phyloP scores from a whole-genome alignment of 805 yeast species.

The Pichia pseudocactophila region DNA sequence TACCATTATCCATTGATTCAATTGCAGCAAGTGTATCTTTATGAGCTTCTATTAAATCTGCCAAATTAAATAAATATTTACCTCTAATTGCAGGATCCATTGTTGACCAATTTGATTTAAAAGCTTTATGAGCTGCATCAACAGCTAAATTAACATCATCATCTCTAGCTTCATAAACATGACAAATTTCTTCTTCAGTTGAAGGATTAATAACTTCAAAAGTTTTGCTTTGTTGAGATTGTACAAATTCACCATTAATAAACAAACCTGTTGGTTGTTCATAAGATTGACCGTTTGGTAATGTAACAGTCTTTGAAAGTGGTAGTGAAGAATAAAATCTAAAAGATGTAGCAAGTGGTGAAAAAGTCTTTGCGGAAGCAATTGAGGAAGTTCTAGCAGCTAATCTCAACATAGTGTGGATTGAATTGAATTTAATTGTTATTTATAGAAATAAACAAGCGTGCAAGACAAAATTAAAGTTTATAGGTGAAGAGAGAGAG shows the following conservation, averaged over 20 bases:
- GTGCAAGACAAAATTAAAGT: too few relatives aligned
- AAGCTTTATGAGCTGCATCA: slow-evolving; percentile 73
- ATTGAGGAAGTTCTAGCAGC: slow-evolving; percentile 2
- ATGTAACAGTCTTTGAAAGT: slow-evolving; percentile 23
- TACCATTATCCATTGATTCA: slow-evolving; percentile 87
- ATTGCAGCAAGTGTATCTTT: slow-evolving; percentile 66
- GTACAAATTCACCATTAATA: slow-evolving; percentile 55
- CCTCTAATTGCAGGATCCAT: slow-evolving; percentile 64
- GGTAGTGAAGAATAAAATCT: slow-evolving; percentile 17
- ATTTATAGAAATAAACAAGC: too few relatives aligned
- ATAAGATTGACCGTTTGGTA: slow-evolving; percentile 28
- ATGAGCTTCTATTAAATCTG: slow-evolving; percentile 67
- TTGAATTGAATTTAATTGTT: background rate
- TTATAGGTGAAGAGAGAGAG: too few relatives aligned
- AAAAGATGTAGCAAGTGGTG: background rate
- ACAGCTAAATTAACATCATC: slow-evolving; percentile 84
- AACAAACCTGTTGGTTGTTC: slow-evolving; percentile 47
- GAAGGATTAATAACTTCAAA: slow-evolving; percentile 59
- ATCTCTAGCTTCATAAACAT: slow-evolving; percentile 63
- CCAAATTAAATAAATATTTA: slow-evolving; percentile 55
- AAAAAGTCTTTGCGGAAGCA: background rate
- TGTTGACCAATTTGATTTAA: slow-evolving; percentile 56
- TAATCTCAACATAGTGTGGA: slow-evolving; percentile 7
- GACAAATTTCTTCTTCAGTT: slow-evolving; percentile 60
- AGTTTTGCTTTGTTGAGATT: slow-evolving; percentile 47